These are phyloP conservation scores for Lactarius vividus DNA, from an alignment of 768 basidiomycete genomes.

Conservation along the genomic window DNA sequence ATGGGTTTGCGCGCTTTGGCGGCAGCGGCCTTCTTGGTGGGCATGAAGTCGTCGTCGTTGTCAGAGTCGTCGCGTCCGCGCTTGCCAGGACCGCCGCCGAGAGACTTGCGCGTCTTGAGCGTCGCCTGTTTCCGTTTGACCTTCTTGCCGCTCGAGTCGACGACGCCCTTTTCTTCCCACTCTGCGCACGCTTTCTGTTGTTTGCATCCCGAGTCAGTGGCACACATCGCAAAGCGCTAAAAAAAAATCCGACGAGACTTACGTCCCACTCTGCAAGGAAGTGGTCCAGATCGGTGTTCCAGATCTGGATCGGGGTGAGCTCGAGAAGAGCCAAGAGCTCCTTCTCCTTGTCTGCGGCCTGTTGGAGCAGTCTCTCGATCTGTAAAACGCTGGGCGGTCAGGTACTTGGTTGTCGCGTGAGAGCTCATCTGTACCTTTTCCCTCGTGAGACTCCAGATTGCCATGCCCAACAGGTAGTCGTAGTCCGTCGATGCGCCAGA, in stretches of 20 bases:
- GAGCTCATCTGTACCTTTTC: constrained; percentile 62
- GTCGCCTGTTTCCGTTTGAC: constrained; percentile 57
- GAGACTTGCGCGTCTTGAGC: constrained; percentile 52
- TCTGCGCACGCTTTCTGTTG: constrained; percentile 41
- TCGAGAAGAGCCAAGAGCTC: constrained; percentile 78
- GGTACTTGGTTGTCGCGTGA: background rate
- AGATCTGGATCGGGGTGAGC: constrained; percentile 76
- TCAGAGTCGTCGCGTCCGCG: constrained; percentile 39
- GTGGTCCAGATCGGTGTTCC: constrained; percentile 84
- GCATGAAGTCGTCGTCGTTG: constrained; percentile 57
- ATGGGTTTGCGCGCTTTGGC: constrained; percentile 35
- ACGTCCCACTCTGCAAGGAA: constrained; percentile 88
- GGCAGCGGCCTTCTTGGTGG: constrained; percentile 43
- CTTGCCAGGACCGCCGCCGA: constrained; percentile 36
- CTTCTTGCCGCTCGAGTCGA: constrained; percentile 50
- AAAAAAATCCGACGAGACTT: constrained; percentile 31
- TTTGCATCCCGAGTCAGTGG: constrained; percentile 13
- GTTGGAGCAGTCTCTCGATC: constrained; percentile 82
- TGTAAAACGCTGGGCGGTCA: constrained; percentile 33
- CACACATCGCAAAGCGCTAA: background rate
- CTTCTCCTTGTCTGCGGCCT: constrained; percentile 76
- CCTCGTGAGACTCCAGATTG: constrained; percentile 90
- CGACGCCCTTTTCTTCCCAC: constrained; percentile 44
- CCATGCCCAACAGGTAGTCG: constrained; percentile 93
- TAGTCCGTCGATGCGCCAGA: constrained; percentile 60